Conservation (phyloP, 106 monocot species). For the Iris macrosiphon region DNA sequence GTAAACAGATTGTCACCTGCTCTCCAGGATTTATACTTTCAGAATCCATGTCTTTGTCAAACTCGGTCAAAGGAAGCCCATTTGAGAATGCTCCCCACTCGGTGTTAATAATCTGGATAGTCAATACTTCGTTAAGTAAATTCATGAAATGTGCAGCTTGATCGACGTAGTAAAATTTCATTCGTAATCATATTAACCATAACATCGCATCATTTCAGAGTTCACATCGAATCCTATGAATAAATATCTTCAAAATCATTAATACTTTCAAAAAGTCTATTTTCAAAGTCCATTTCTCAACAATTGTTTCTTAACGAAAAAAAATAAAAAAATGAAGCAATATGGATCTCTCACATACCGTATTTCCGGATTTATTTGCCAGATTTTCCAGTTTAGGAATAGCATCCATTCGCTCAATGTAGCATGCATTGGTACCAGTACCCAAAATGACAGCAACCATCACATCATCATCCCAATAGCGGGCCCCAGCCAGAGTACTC, state of each 20-base stretch:
- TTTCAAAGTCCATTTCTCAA: too few species aligned
- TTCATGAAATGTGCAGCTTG: too few species aligned
- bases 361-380: conserved; percentile 19
- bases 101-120: conserved; percentile 67
- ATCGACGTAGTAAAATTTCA: too few species aligned
- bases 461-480: conserved; percentile 49
- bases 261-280: too few species aligned
- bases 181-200: too few species aligned
- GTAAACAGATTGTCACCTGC: too few species aligned
- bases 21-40: conserved; percentile 68
- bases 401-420: conserved; percentile 31
- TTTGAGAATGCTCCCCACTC: conserved; percentile 66
- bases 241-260: too few species aligned
- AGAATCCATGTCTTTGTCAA: conserved; percentile 53
- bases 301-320: too few species aligned
- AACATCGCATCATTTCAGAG: too few species aligned
- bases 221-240: too few species aligned
- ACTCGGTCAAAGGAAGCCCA: conserved; percentile 57
- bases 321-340: too few species aligned
- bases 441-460: conserved; percentile 53
- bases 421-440: conserved; percentile 61
- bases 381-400: conserved; percentile 34
- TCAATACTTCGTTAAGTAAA: too few species aligned
- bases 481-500: conserved; percentile 48
- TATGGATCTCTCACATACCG: conserved; percentile 10